phyloP scores from a whole-genome alignment of 208 protist species.

The Leishmania braziliensis region DNA sequence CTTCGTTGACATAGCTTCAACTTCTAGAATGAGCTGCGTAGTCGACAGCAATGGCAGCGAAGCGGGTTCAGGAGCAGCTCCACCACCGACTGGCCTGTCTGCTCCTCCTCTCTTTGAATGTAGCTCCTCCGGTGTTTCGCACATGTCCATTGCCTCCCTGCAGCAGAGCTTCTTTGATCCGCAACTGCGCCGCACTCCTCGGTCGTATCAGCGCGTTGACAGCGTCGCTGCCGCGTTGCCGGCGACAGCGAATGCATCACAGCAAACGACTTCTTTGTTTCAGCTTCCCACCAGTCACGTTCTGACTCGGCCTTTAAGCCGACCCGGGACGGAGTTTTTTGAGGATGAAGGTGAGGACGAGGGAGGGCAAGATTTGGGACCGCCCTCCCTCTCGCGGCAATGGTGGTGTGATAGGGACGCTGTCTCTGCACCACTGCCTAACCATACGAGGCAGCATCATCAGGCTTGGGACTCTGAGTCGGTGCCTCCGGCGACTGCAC shows the following conservation, averaged over 20 bases:
- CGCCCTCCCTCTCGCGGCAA: neutral
- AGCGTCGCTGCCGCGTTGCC: slow-evolving; percentile 5
- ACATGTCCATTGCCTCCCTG: slow-evolving; percentile 20
- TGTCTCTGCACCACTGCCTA: slow-evolving; percentile 5
- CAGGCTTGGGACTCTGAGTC: neutral
- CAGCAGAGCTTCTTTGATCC: slow-evolving; percentile 33
- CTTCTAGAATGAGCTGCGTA: neutral
- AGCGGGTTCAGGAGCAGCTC: neutral
- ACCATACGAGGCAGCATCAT: neutral
- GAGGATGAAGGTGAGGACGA: slow-evolving; percentile 11
- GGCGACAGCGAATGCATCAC: neutral
- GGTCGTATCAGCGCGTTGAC: neutral
- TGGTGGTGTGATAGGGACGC: neutral
- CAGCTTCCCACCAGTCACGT: neutral
- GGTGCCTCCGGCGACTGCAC: neutral
- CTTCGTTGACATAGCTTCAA: neutral
- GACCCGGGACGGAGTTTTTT: slow-evolving; percentile 15
- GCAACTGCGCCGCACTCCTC: slow-evolving; percentile 2
- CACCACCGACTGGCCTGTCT: neutral
- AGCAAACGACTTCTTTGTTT: neutral
- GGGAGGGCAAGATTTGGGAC: neutral
- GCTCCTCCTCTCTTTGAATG: slow-evolving; percentile 1
- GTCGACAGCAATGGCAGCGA: neutral
- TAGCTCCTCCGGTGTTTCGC: slow-evolving; percentile 10
- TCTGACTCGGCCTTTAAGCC: neutral